Conservation (phyloP, 2,329 filamentous ascomycete genomes). For the Periconia sp. region DNA sequence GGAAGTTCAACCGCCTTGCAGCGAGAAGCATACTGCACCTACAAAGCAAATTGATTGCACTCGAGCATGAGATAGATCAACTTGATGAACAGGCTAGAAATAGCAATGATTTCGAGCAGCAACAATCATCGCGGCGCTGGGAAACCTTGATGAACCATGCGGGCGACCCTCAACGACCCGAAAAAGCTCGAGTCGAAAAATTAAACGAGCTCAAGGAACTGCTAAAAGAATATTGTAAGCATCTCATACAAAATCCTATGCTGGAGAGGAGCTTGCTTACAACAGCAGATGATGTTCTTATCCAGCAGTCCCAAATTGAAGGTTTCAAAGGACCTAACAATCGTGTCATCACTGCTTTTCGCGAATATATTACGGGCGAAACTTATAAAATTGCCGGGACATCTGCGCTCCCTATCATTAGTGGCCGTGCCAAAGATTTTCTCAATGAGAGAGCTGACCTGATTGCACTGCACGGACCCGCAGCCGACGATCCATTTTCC, state of each 20-base stretch:
- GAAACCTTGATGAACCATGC: conserved; percentile 10
- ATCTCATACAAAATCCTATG: neutral
- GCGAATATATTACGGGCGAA: conserved; percentile 9
- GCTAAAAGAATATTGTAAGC: too few species aligned
- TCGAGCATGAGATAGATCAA: conserved; percentile 13
- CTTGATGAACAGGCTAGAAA: conserved; percentile 8
- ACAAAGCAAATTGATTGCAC: conserved; percentile 12
- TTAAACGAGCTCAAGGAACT: too few species aligned
- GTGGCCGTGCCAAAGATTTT: conserved; percentile 13
- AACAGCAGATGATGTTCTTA: conserved; percentile 7
- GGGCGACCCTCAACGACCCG: too few species aligned
- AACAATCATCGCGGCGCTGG: conserved; percentile 4
- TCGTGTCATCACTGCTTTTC: conserved; percentile 5
- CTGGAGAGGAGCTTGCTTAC: too few species aligned
- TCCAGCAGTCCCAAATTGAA: conserved; percentile 6
- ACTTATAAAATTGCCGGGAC: neutral
- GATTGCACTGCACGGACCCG: conserved; percentile 1
- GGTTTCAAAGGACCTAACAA: conserved; percentile 3
- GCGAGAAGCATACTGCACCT: conserved; percentile 18
- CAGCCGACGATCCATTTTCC: conserved; percentile 19
- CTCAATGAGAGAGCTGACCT: conserved; percentile 7
- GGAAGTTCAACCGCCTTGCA: conserved; percentile 15
- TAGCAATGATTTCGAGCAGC: conserved; percentile 3
- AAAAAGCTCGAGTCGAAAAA: too few species aligned
- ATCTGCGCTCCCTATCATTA: conserved; percentile 6